Percentiles rank a stretch among this genome's conserved stretches.
Evolutionary conservation across 768 basidiomycete genomes (phyloP).

Genomic region (Lactifluus pinguis): DNA sequence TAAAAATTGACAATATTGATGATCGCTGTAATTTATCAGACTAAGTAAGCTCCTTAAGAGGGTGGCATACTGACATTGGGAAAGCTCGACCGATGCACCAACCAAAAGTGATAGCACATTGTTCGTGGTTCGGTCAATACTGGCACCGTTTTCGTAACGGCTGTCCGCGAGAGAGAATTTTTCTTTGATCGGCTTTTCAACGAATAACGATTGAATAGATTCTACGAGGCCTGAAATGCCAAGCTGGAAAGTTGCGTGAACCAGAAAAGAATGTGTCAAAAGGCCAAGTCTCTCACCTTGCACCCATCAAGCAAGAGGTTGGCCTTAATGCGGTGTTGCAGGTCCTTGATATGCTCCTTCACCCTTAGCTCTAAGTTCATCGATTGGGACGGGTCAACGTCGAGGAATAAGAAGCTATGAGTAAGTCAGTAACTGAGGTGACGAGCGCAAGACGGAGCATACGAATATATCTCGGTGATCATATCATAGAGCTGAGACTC

Average conservation of each 20-base stretch:
- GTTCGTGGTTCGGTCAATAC: constrained; percentile 56
- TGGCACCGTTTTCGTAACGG: constrained; percentile 47
- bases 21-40: constrained; percentile 34
- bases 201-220: constrained; percentile 40
- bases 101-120: constrained; percentile 65
- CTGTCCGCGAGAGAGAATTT: constrained; percentile 42
- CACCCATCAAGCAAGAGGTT: constrained; percentile 35
- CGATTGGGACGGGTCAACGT: constrained; percentile 50
- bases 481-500: constrained; percentile 52
- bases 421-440: background rate
- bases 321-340: constrained; percentile 49
- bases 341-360: constrained; percentile 41
- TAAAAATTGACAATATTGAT: constrained; percentile 61
- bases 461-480: constrained; percentile 66
- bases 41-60: background rate
- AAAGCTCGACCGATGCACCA: constrained; percentile 56
- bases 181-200: constrained; percentile 32
- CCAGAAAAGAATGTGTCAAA: background rate
- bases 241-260: constrained; percentile 20
- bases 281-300: constrained; percentile 29
- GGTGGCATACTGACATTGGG: constrained; percentile 40
- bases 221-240: constrained; percentile 36
- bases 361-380: constrained; percentile 47
- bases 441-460: constrained; percentile 19
- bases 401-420: constrained; percentile 65